These are phyloP conservation scores for Tieghemiomyces parasiticus DNA, from an alignment of 192 early-diverging fungal species.

Conservation along the genomic window DNA sequence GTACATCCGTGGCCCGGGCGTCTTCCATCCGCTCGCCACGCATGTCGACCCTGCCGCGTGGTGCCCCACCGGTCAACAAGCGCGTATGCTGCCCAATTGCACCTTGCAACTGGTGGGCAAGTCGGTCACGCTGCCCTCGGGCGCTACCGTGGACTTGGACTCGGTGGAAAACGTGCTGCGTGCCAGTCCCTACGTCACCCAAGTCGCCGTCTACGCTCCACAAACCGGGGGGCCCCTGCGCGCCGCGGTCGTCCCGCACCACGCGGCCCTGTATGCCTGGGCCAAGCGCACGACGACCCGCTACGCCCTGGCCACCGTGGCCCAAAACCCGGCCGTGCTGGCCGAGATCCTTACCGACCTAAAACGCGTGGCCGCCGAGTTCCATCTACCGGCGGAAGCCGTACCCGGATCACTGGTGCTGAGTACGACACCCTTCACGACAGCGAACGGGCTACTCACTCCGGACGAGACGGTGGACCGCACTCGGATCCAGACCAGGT, in stretches of 20 bases:
- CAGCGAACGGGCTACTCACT: neutral
- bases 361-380: neutral
- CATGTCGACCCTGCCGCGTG: neutral
- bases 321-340: neutral
- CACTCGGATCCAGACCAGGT: neutral
- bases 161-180: slow-evolving; percentile 2
- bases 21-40: neutral
- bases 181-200: neutral
- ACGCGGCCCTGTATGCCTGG: neutral
- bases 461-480: neutral
- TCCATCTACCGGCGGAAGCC: neutral
- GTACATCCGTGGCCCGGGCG: slow-evolving; percentile 22
- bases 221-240: neutral
- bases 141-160: neutral
- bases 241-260: slow-evolving; percentile 6
- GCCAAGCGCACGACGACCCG: neutral
- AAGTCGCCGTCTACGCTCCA: neutral
- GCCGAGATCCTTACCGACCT: neutral
- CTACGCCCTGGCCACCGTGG: neutral
- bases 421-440: neutral
- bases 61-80: neutral
- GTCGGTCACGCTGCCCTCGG: neutral
- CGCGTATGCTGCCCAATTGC: slow-evolving; percentile 1
- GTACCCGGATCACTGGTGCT: neutral
- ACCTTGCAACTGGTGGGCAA: slow-evolving; percentile 1